Evolutionary conservation across 1,139 yeast genomes (phyloP), one percentile per base, ranked within the genome.

Genomic region (Debaryomyces coudertii): DNA sequence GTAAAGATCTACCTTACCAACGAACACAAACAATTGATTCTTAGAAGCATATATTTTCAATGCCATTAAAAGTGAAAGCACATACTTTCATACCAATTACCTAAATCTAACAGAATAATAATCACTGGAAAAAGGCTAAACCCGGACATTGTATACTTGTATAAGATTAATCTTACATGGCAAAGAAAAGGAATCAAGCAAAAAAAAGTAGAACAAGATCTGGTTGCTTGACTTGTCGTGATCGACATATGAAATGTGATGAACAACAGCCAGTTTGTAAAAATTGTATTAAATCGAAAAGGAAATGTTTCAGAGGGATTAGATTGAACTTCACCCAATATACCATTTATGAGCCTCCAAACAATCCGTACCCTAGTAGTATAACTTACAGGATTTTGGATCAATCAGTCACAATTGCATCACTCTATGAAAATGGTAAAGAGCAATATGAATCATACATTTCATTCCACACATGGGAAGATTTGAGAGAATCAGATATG

Each of bases 211-310:
- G 76, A 55, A 72, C 79, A 8, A 62, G 79, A 45, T 72, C 77
- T 7, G 79, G 79, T 8, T 74, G 79, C 54, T 61, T 73, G 43
- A 74, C 79, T 9, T 74, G 79, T 56, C 68, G 79, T 38, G 79
- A 74, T 50, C 61, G 79, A 43, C 79, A 74, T 54, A 72, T 74
- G 70, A 74, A 74, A 56, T 74, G 79, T 57, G 79, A 74, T 52
- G 79, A 74, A 55, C 75, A 69, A 49, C 67, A 63, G 42, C 79
- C 79, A 1, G 75, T 73, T 23, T 74, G 79, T 54, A 67, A 67
- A 38, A 74, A 74, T 54, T 74, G 79, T 53, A 61, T 72, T 42
- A 72, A 68, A 48, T 69, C 76, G 8, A 68, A 68, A 42, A 56
- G 79, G 34, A 71, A 69, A 47, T 74, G 79, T 50, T 69, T 68